Conservation (phyloP, 805 yeast genomes). For the Debaryomyces hansenii region DNA sequence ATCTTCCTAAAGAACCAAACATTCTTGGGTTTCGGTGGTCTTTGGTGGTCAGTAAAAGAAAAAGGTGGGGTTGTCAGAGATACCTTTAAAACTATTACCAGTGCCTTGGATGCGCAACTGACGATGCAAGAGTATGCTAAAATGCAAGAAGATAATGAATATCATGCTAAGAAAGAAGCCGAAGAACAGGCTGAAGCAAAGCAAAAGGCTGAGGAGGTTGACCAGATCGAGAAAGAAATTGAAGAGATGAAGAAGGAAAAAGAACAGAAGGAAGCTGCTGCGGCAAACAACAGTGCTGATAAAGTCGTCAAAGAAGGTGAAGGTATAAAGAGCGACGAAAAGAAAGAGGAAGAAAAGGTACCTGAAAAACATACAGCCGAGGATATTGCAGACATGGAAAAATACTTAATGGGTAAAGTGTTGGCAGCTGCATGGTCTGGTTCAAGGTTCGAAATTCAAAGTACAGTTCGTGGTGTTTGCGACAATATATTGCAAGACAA, state of each 20-base stretch:
- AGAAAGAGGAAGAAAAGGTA: constrained; percentile 13
- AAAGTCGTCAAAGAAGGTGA: constrained; percentile 10
- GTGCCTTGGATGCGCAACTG: constrained; percentile 76
- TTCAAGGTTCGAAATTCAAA: constrained; percentile 73
- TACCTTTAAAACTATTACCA: constrained; percentile 66
- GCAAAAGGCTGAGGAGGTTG: constrained; percentile 13
- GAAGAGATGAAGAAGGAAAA: constrained; percentile 18
- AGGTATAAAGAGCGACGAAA: neutral
- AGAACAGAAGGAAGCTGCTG: constrained; percentile 9
- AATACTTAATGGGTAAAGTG: constrained; percentile 74
- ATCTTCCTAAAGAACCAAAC: constrained; percentile 65
- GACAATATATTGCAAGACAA: constrained; percentile 62
- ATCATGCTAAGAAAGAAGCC: constrained; percentile 39
- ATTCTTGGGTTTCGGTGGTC: constrained; percentile 65
- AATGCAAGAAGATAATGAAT: constrained; percentile 58
- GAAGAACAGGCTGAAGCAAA: constrained; percentile 21
- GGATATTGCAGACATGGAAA: constrained; percentile 69
- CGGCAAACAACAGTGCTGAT: constrained; percentile 3
- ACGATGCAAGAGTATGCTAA: constrained; percentile 73
- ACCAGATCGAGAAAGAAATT: constrained; percentile 17
- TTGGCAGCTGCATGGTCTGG: constrained; percentile 86
- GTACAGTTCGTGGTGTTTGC: constrained; percentile 71
- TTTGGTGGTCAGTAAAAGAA: constrained; percentile 68
- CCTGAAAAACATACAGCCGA: constrained; percentile 52
- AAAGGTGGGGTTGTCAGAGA: constrained; percentile 73